A percentile compares a stretch with the other conserved stretches of the same genome.
Evolutionary conservation across 2,329 filamentous ascomycete genomes (phyloP).

Genomic region (Xylariaceae sp.): DNA sequence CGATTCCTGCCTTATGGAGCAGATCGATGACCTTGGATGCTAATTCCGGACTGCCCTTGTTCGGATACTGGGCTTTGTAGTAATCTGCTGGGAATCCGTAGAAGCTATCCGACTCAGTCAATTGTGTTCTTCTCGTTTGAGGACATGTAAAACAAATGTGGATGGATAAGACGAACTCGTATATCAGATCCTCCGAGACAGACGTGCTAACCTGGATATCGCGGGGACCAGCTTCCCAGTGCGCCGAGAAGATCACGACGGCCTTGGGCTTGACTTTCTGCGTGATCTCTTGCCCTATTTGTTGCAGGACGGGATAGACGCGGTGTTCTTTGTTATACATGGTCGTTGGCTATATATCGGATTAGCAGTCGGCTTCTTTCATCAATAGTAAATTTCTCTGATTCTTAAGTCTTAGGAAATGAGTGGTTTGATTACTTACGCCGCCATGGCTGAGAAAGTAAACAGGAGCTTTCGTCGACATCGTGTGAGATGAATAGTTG

Average conservation of each 20-base stretch:
- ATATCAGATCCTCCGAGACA: slow-evolving; percentile 60
- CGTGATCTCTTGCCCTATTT: slow-evolving; percentile 66
- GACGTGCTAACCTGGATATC: slow-evolving; percentile 61
- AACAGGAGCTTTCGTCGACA: slow-evolving; percentile 36
- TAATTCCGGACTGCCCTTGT: slow-evolving; percentile 55
- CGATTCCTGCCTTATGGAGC: slow-evolving; percentile 53
- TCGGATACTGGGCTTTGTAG: slow-evolving; percentile 62
- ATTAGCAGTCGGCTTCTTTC: neutral
- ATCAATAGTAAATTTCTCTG: neutral
- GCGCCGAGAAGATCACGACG: slow-evolving; percentile 70
- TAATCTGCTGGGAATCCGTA: slow-evolving; percentile 67
- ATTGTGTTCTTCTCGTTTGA: neutral
- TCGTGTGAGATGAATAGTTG: slow-evolving; percentile 15
- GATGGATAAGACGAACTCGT: slow-evolving; percentile 47
- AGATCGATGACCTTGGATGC: slow-evolving; percentile 53
- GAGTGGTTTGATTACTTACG: slow-evolving; percentile 31
- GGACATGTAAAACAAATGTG: no score
- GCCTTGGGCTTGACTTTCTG: slow-evolving; percentile 64
- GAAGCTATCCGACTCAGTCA: slow-evolving; percentile 43
- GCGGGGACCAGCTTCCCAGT: slow-evolving; percentile 60
- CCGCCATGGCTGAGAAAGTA: slow-evolving; percentile 50
- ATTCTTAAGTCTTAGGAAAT: neutral
- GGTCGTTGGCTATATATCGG: slow-evolving; percentile 48
- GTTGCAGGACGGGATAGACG: slow-evolving; percentile 58
- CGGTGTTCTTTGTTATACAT: slow-evolving; percentile 66